Base-by-base conservation (phyloP, 139 green algal species). In the Desmodesmus armatus region DNA sequence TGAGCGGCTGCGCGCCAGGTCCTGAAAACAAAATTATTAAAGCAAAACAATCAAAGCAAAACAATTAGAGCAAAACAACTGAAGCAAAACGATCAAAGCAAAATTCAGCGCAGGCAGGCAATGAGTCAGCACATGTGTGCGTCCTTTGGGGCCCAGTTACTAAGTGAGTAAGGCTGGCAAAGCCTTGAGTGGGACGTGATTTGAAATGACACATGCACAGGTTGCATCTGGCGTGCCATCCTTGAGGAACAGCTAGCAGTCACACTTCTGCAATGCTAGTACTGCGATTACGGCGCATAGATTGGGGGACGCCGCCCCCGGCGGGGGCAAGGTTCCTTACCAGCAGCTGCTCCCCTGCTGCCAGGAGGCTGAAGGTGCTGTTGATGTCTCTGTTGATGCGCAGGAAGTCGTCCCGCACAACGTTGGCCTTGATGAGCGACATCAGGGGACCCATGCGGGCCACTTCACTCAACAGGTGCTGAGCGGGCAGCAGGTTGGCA, bases 311-410 rank as follows among this genome's bases (percentile, higher is more conserved):
- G n/a, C n/a, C n/a, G n/a, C n/a, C n/a, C n/a, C n/a, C n/a, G n/a
- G n/a, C n/a, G n/a, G n/a, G n/a, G n/a, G n/a, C n/a, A n/a, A 77
- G 67, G 37, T 25, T 17, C 23, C 71, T 23, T 25, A 79, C 71
- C 41, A 79, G 41, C 41, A 79, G 37, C 13, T 79, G 58, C 35
- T 79, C 71, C 19, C 71, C 71, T 43, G 41, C 17, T 41, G 29
- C 71, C 11, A 79, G 71, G 19, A 79, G 27, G 23, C 21, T 47
- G 37, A 79, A 79, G 0, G 41, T 55, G 71, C 25, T 55, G 2
- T 9, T 79, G 31, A 79, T 35, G 71, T 79, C 71, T 7, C 71
- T 41, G 71, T 63, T 53, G 71, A 79, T 79, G 11, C 35, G 40
- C 71, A 79, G 41, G 71, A 79, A 79, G 23, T 79, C 71, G 0